Percentiles rank a stretch among this genome's conserved stretches.
phyloP scores from a whole-genome alignment of 31 red algal genomes.

The Odonthalia washingtoniensis region DNA sequence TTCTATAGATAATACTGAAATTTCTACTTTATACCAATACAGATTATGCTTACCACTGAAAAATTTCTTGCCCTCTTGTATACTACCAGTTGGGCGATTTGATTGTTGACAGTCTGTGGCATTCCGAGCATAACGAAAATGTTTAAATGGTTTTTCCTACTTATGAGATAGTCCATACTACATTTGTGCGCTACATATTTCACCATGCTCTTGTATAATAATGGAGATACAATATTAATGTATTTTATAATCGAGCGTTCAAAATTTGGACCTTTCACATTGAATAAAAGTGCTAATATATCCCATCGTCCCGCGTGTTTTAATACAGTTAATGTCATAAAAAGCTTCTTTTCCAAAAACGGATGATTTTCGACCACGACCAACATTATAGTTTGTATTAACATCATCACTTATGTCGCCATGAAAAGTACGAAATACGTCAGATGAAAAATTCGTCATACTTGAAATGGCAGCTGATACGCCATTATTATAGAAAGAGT shows the following conservation, averaged over 20 bases:
- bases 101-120: neutral
- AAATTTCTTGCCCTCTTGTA: neutral
- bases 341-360: neutral
- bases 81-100: neutral
- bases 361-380: no score
- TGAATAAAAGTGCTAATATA: neutral
- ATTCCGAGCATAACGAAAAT: neutral
- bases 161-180: no score
- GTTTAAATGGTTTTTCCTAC: no score
- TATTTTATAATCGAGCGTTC: slow-evolving; percentile 7
- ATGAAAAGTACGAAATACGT: neutral
- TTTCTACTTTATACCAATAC: neutral
- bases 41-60: neutral
- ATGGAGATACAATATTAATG: neutral
- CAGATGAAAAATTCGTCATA: no score
- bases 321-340: neutral
- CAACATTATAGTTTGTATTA: neutral
- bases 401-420: neutral
- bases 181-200: no score
- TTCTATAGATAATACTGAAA: neutral
- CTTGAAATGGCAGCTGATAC: no score
- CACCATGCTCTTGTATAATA: no score
- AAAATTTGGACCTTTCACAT: neutral
- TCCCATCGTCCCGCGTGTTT: slow-evolving; percentile 3
- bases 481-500: no score